Evolutionary conservation across 371 early-diverging fungal species (phyloP).

Genomic region (Nosema granulosis): DNA sequence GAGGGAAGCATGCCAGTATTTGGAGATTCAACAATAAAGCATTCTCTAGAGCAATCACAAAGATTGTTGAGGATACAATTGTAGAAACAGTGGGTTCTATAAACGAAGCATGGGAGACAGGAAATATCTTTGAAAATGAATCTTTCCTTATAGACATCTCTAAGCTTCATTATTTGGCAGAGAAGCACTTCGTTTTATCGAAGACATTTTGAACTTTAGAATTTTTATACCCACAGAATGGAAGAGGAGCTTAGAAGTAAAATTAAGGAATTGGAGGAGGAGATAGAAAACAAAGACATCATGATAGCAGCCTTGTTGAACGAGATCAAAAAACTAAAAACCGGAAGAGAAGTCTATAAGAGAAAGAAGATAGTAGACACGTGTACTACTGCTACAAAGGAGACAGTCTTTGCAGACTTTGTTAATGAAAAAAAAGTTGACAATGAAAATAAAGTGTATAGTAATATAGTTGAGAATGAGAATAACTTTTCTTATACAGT

Average conservation of each 20-base stretch:
- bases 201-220: background rate
- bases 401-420: background rate
- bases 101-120: background rate
- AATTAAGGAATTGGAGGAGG: conserved; percentile 26
- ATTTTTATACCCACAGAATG: conserved; percentile 3
- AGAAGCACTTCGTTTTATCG: conserved; percentile 4
- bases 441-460: background rate
- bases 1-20: background rate
- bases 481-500: background rate
- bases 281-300: conserved; percentile 42
- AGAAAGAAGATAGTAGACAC: background rate
- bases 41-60: background rate
- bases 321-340: conserved; percentile 9
- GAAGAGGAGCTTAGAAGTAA: background rate
- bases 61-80: background rate
- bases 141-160: background rate
- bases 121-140: conserved; percentile 14
- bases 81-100: background rate
- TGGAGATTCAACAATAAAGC: conserved; percentile 17
- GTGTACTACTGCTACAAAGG: background rate
- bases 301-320: conserved; percentile 41
- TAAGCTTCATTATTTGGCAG: background rate
- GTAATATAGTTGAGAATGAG: background rate
- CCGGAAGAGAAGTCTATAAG: background rate
- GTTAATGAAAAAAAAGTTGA: background rate